phyloP scores from a whole-genome alignment of 805 yeast genomes.

The Maudiozyma pseudohumilis region DNA sequence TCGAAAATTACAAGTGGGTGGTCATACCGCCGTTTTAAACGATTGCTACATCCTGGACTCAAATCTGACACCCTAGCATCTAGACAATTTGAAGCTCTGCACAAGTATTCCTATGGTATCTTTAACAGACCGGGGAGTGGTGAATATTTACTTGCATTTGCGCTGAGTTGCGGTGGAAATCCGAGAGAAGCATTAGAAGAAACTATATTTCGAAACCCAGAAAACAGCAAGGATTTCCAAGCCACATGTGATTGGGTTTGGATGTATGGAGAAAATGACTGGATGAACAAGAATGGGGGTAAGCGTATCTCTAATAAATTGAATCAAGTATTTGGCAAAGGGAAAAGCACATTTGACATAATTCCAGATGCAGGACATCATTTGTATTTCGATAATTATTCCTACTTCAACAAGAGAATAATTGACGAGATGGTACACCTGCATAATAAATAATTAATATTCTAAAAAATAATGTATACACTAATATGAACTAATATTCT shows the following conservation, averaged over 20 bases:
- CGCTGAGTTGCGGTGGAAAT: constrained; percentile 84
- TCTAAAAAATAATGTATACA: not conserved
- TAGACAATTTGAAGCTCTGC: constrained; percentile 38
- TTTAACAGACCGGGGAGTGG: constrained; percentile 88
- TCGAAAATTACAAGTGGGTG: constrained; percentile 81
- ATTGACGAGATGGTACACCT: constrained; percentile 39
- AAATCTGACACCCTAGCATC: not conserved
- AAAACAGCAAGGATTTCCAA: constrained; percentile 26
- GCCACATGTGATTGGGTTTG: constrained; percentile 58
- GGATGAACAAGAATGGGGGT: constrained; percentile 49
- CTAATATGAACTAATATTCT: too few species aligned
- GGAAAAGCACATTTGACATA: constrained; percentile 29
- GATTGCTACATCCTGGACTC: constrained; percentile 26
- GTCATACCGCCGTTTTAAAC: constrained; percentile 73
- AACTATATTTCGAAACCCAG: constrained; percentile 10
- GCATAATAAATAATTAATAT: not conserved
- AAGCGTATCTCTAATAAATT: constrained; percentile 24
- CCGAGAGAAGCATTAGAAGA: constrained; percentile 65
- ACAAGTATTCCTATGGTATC: constrained; percentile 70
- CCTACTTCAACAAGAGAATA: constrained; percentile 43
- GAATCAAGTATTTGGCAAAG: constrained; percentile 8
- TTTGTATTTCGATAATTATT: constrained; percentile 58
- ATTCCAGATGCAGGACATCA: constrained; percentile 66
- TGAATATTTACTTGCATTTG: constrained; percentile 77
- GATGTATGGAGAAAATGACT: constrained; percentile 75